Conservation (phyloP, 192 early-diverging fungal species). For the Phlyctochytrium planicorne region DNA sequence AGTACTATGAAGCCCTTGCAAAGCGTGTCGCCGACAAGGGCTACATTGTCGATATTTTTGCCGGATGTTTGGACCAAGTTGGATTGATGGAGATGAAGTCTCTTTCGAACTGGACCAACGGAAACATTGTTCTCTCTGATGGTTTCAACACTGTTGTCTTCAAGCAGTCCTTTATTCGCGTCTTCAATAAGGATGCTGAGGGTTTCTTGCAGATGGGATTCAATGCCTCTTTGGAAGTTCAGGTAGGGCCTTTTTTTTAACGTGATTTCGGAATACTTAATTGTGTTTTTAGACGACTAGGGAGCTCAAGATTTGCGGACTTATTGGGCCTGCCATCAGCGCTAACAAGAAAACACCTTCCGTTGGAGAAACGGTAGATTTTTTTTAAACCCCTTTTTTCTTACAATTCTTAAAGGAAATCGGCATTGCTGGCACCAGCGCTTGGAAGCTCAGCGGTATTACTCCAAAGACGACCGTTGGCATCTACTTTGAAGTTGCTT, state of each 20-base stretch:
- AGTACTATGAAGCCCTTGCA: conserved; percentile 92
- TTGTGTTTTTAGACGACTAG: conserved; percentile 71
- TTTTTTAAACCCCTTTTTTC: conserved; percentile 12
- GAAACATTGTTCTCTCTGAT: conserved; percentile 92
- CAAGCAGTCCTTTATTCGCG: conserved; percentile 94
- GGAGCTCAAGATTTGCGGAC: conserved; percentile 92
- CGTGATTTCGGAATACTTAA: neutral
- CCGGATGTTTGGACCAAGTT: conserved; percentile 96
- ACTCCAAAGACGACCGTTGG: conserved; percentile 81
- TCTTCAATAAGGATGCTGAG: conserved; percentile 89
- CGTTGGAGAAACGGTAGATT: conserved; percentile 81
- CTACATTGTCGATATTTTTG: conserved; percentile 94
- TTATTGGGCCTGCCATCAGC: conserved; percentile 95
- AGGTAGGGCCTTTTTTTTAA: conserved; percentile 47
- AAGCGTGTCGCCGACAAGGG: conserved; percentile 85
- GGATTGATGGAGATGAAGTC: conserved; percentile 96
- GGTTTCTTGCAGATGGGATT: conserved; percentile 94
- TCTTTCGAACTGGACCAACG: conserved; percentile 85
- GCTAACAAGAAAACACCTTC: conserved; percentile 84
- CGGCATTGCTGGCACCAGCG: conserved; percentile 92
- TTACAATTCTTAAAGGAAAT: conserved; percentile 73
- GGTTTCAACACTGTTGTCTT: conserved; percentile 95
- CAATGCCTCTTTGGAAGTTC: conserved; percentile 95
- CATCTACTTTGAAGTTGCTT: conserved; percentile 96
- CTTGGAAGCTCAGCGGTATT: conserved; percentile 92